These are phyloP conservation scores for Orbilia oligospora DNA, from an alignment of 2,329 filamentous ascomycete species.

Conservation along the genomic window DNA sequence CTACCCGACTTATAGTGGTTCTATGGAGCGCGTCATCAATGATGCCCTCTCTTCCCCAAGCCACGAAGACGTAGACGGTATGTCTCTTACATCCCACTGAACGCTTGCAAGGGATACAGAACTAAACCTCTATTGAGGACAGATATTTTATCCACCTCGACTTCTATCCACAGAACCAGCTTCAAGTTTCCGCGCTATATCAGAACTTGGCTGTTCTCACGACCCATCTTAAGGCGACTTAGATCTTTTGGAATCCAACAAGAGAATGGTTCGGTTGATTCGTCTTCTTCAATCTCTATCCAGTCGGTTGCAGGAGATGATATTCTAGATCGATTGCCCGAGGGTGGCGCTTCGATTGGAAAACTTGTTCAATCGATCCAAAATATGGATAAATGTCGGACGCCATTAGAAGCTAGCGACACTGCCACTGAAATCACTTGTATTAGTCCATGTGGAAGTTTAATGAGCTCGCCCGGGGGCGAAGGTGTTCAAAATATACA, in stretches of 20 bases:
- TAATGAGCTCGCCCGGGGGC: conserved; percentile 17
- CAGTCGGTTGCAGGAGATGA: conserved; percentile 24
- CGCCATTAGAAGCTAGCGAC: conserved; percentile 9
- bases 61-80: conserved; percentile 47
- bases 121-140: not conserved
- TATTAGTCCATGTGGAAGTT: conserved; percentile 39
- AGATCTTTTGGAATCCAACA: conserved; percentile 35
- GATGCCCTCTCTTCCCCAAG: conserved; percentile 47
- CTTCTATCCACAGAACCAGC: conserved; percentile 9
- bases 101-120: not conserved
- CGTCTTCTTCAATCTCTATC: conserved; percentile 32
- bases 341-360: conserved; percentile 25
- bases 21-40: conserved; percentile 46
- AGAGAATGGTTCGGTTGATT: conserved; percentile 14
- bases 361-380: conserved; percentile 36
- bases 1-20: conserved; percentile 48
- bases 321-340: conserved; percentile 36
- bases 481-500: not conserved
- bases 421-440: conserved; percentile 30
- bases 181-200: conserved; percentile 36
- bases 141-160: conserved; percentile 28
- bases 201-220: conserved; percentile 42
- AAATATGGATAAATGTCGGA: conserved; percentile 37
- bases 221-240: conserved; percentile 31
- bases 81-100: not conserved